A percentile compares a stretch with the other conserved stretches of the same genome.
phyloP scores from a whole-genome alignment of 1,284 basidiomycete genomes.

The Marasmius sp. region DNA sequence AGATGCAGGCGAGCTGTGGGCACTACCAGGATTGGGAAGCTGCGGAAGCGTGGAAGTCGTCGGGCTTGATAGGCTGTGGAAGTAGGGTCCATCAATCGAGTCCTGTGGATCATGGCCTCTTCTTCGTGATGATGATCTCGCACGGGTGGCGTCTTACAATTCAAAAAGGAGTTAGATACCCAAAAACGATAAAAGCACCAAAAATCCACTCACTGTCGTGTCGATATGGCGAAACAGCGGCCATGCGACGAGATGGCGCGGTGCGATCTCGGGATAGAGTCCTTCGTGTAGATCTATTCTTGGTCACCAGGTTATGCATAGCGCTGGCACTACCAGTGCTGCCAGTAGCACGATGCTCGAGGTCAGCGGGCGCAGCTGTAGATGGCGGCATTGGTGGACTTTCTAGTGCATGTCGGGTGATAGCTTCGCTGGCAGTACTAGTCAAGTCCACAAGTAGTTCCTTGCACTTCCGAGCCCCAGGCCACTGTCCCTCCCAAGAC shows the following conservation, averaged over 20 bases:
- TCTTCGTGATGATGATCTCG: conserved; percentile 72
- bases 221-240: conserved; percentile 64
- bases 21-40: conserved; percentile 36
- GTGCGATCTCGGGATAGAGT: conserved; percentile 61
- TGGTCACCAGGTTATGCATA: conserved; percentile 39
- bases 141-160: conserved; percentile 53
- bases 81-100: conserved; percentile 37
- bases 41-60: conserved; percentile 36
- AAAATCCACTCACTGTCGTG: conserved; percentile 57
- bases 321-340: conserved; percentile 38
- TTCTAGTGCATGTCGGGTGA: conserved; percentile 37
- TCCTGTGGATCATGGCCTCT: conserved; percentile 68
- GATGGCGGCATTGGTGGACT: conserved; percentile 29
- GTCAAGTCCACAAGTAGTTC: conserved; percentile 71
- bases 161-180: conserved; percentile 19
- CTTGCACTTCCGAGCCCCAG: conserved; percentile 84
- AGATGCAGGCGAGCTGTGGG: conserved; percentile 76
- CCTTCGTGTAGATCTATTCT: conserved; percentile 54
- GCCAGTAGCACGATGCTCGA: conserved; percentile 53
- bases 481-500: conserved; percentile 87
- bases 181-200: conserved; percentile 5
- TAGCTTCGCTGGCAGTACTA: conserved; percentile 67
- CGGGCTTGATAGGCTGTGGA: conserved; percentile 54
- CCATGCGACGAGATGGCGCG: conserved; percentile 53
- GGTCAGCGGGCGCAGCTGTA: conserved; percentile 32